A percentile compares a stretch with the other conserved stretches of the same genome.
phyloP scores from a whole-genome alignment of 495 filamentous ascomycete genomes.

The Lepidopterella palustris region DNA sequence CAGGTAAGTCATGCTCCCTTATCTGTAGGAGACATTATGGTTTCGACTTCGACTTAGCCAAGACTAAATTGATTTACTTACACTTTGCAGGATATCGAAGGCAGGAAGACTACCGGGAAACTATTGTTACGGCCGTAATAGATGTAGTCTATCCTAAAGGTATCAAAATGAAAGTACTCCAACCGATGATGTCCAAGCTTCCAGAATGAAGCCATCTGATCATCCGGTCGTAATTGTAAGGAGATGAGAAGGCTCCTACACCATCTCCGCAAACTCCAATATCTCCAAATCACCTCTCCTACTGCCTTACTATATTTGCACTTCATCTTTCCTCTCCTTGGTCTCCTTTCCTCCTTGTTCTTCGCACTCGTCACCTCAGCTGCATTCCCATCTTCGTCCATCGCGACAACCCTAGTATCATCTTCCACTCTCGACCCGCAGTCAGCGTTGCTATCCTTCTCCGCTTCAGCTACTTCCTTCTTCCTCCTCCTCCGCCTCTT shows the following conservation, averaged over 20 bases:
- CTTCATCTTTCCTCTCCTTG: neutral
- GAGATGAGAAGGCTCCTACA: too few relatives aligned
- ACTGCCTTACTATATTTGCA: neutral
- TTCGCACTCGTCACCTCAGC: neutral
- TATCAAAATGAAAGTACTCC: too few relatives aligned
- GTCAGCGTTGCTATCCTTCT: too few relatives aligned
- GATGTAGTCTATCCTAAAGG: neutral
- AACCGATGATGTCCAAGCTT: too few relatives aligned
- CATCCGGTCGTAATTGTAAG: too few relatives aligned
- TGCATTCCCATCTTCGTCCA: neutral
- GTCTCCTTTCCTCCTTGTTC: neutral
- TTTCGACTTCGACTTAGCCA: neutral
- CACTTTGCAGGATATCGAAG: slow-evolving; percentile 60
- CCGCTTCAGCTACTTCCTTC: too few relatives aligned
- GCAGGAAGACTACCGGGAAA: slow-evolving; percentile 80
- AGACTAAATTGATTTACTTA: neutral
- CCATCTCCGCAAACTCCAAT: neutral
- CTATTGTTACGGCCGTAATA: slow-evolving; percentile 45
- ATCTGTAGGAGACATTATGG: neutral
- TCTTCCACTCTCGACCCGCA: too few relatives aligned
- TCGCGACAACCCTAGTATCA: neutral
- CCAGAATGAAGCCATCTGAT: too few relatives aligned
- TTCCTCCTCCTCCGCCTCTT: neutral
- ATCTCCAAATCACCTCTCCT: neutral
- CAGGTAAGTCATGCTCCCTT: slow-evolving; percentile 34